Evolutionary conservation across 2,329 filamentous ascomycete genomes (phyloP), one percentile per base, ranked within the genome.

Genomic region (Ceratocystis albifundus): DNA sequence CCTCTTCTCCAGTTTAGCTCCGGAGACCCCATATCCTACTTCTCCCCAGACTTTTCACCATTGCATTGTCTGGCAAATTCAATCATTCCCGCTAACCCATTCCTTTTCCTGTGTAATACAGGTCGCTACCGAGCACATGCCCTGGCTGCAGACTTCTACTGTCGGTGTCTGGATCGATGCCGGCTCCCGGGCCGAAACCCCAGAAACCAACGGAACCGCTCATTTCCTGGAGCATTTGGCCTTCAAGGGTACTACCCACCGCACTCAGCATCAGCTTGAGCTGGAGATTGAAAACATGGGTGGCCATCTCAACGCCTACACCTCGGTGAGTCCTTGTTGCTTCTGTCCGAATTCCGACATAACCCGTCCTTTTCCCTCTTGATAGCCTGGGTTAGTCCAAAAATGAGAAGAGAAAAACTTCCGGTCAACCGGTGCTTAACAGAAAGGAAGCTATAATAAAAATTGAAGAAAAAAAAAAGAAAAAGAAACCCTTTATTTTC

Each of bases 261-360:
- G 94, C 79, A 91, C 89, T 71, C 94, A 99, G 80, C 89, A 95
- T 77, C 94, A 99, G 81, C 84, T 99, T 76, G 94, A 99, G 82
- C 87, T 99, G 71, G 94, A 99, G 83, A 97, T 99, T 75, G 94
- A 99, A 84, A 99, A 99, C 82, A 96, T 99, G 90, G 94, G 94
- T 77, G 94, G 90, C 71, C 94, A 99, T 82, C 84, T 99, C 74
- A 99, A 99, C 80, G 94, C 94, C 77, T 99, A 99, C 83, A 99
- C 94, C 74, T 97, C 93, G 82, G 92, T 96, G 86, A 75, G 88
- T 79, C 72, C 73, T 73, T 46, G 32, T 59, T 36, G 46, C 73
- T 46, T 50, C 65, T 32, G 46, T 15, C 63, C 28, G 8, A 41
- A n/a, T 45, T 7, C 17, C 53, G 53, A 32, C 12, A 57, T 57